phyloP scores from a whole-genome alignment of 768 basidiomycete genomes.

The Plicaturopsis crispa region DNA sequence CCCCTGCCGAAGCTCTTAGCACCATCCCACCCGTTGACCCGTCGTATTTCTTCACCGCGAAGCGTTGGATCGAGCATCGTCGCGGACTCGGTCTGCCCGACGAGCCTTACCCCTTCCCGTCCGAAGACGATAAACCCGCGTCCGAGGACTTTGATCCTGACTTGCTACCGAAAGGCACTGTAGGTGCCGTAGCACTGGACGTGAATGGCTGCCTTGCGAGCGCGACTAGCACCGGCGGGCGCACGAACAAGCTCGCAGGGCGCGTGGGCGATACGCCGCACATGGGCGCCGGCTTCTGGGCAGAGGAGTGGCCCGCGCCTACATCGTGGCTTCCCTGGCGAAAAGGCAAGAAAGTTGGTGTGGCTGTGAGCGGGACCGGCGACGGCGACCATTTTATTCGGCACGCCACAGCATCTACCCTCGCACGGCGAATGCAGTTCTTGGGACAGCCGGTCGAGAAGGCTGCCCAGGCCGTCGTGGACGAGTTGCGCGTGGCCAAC shows the following conservation, averaged over 20 bases:
- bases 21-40: slow-evolving; percentile 56
- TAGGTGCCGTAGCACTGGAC: slow-evolving; percentile 81
- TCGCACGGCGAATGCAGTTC: slow-evolving; percentile 61
- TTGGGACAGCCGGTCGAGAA: slow-evolving; percentile 45
- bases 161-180: slow-evolving; percentile 66
- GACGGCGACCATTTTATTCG: slow-evolving; percentile 85
- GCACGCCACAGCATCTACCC: slow-evolving; percentile 53
- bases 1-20: slow-evolving; percentile 55
- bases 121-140: slow-evolving; percentile 12
- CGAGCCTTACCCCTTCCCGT: slow-evolving; percentile 38
- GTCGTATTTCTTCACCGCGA: slow-evolving; percentile 72
- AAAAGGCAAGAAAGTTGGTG: slow-evolving; percentile 32
- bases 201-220: slow-evolving; percentile 62
- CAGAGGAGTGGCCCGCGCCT: slow-evolving; percentile 66
- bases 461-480: slow-evolving; percentile 48
- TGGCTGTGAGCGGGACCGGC: slow-evolving; percentile 81
- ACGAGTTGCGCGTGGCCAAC: slow-evolving; percentile 48
- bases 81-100: slow-evolving; percentile 68
- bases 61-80: slow-evolving; percentile 72
- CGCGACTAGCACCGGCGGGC: slow-evolving; percentile 76
- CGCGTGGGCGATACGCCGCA: slow-evolving; percentile 78
- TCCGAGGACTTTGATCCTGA: slow-evolving; percentile 32
- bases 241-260: slow-evolving; percentile 78
- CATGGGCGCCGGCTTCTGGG: slow-evolving; percentile 79
- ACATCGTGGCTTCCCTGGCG: slow-evolving; percentile 30